Percentiles rank a stretch among this genome's conserved stretches.
Conservation (phyloP, 2,329 filamentous ascomycete species). For the Boeremia exigua region DNA sequence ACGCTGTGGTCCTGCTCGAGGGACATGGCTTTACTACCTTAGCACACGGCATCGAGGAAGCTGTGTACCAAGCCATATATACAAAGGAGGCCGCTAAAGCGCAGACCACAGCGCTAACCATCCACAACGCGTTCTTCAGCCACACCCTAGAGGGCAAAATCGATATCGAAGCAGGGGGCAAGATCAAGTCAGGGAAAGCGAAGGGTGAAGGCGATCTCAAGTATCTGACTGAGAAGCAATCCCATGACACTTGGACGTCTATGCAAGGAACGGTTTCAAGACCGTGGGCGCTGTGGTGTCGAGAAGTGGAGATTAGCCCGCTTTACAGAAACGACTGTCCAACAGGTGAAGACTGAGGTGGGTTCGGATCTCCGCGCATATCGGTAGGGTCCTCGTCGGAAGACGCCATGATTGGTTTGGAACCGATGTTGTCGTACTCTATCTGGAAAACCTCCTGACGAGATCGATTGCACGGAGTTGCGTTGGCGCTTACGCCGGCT, state of each 20-base stretch:
- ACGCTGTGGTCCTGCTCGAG: constrained; percentile 50
- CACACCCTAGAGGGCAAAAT: constrained; percentile 50
- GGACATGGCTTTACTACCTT: constrained; percentile 55
- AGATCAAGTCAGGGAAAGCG: constrained; percentile 50
- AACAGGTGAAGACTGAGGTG: constrained; percentile 34
- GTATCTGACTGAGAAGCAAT: constrained; percentile 52
- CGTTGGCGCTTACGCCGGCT: not conserved
- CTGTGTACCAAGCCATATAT: constrained; percentile 54
- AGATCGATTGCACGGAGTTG: not conserved
- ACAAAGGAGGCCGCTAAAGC: constrained; percentile 49
- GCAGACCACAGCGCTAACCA: constrained; percentile 48
- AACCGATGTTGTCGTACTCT: not conserved
- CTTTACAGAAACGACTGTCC: constrained; percentile 51
- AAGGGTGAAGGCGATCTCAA: constrained; percentile 52
- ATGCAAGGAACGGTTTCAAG: constrained; percentile 43
- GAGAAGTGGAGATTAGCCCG: constrained; percentile 48
- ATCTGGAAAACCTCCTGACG: not conserved
- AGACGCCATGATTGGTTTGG: not conserved
- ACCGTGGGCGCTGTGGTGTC: constrained; percentile 54
- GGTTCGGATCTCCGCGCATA: not conserved
- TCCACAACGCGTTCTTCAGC: constrained; percentile 44
- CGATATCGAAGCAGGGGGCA: constrained; percentile 47
- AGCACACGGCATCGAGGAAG: constrained; percentile 52
- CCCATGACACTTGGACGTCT: constrained; percentile 49
- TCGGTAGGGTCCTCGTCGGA: not conserved